Evolutionary conservation across 345 rosid genomes (phyloP), one percentile per base, ranked within the genome.

Genomic region (Hibiscus syriacus): DNA sequence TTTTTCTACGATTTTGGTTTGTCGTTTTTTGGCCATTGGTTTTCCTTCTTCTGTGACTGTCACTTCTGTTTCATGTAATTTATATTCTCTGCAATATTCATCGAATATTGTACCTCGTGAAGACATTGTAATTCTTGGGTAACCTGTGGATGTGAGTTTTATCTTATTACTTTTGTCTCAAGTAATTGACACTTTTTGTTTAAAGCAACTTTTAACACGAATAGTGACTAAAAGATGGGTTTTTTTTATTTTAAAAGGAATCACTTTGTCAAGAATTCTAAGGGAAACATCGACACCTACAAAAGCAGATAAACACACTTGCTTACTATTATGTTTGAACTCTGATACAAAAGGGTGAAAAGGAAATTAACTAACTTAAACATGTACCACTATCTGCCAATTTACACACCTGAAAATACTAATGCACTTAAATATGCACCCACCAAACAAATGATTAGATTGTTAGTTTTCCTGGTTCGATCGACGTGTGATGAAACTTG

Each of bases 371-470:
- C 48, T 4, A 41, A n/a, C n/a, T n/a, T n/a, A n/a, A n/a, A n/a
- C n/a, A n/a, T n/a, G 4, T 41, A 41, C 14, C 2, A 39, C 72
- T 71, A 71, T 71, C 67, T 76, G 71, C 79, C 29, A 11, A 61
- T 72, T 38, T 53, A 75, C 56, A 54, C 22, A 23, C 49, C 53
- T 27, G 49, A 23, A 74, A 65, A 49, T 39, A 27, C 69, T 17
- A 60, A 65, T 11, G 59, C 32, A 70, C 59, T 55, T 25, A 41
- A 16, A 58, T 70, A 61, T 48, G 69, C 55, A 76, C 69, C 50
- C 2, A 57, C 19, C 48, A 70, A 39, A n/a, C 20, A 65, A 54
- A 14, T 9, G 48, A 64, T 36, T 45, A 57, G 48, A 67, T 67
- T 60, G 67, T 27, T 54, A 53, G 55, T 54, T 46, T n/a, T 43